Base-by-base conservation (phyloP, 192 early-diverging fungal species). In the Allomyces javanicus region DNA sequence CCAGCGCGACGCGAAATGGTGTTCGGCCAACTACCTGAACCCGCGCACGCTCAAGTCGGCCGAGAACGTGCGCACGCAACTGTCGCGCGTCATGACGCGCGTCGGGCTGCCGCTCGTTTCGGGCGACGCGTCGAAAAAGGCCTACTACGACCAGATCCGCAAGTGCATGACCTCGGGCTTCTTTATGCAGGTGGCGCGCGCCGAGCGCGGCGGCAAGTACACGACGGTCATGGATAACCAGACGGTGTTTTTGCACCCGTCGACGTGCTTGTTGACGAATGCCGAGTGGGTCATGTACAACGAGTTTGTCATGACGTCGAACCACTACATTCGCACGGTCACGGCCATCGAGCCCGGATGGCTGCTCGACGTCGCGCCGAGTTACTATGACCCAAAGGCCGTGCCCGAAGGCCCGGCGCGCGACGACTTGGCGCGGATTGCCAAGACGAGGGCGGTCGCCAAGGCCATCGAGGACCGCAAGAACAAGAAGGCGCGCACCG, bases 201-300 rank as follows among this genome's bases (percentile, higher is more conserved):
- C 89, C 66, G 93, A 96, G 68, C 80, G 86, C 61, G 68, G 63
- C 24, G 84, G 86, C 19, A 83, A 86, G 67, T 99, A 97, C 73
- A 69, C 93, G 67, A 97, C 94, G 0, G 84, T 86, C 67, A 99
- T 97, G 81, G 97, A 99, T 75, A 92, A 99, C 72, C 94, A 96
- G 78, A 85, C 89, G 25, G 97, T 97, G 11, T 85, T 86, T 62
- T 78, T 99, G 40, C 94, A 97, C 69, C 95, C 94, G 24, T 94
- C 92, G 40, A 89, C 87, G 25, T 84, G 86, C 69, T 74, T 99
- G 26, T 85, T 83, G 64, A 84, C 86, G 67, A 92, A 92, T 66
- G 90, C 94, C n/a, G 93, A 97, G 75, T 99, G 97, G 97, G 93
- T 97, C 2, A 74, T 97, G 44, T 99, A 97, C 79, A 96, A 99